A percentile compares a stretch with the other conserved stretches of the same genome.
These are phyloP conservation scores for Stemphylium beticola DNA, from an alignment of 2,329 filamentous ascomycete species.

Conservation along the genomic window DNA sequence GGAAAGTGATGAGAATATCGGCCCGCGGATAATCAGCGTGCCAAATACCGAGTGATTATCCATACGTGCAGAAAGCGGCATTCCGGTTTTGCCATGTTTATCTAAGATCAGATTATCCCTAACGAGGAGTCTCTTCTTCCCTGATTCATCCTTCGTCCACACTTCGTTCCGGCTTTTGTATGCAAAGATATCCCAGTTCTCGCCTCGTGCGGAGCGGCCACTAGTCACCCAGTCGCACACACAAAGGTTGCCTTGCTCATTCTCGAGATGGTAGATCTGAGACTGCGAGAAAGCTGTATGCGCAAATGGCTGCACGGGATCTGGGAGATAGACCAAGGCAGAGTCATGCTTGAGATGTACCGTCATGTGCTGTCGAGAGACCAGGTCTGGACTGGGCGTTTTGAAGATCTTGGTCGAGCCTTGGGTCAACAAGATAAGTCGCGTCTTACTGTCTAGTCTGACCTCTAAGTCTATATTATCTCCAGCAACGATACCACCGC, in stretches of 20 bases:
- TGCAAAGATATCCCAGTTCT: slow-evolving; percentile 81
- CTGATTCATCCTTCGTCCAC: slow-evolving; percentile 58
- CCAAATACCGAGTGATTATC: slow-evolving; percentile 78
- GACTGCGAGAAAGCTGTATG: slow-evolving; percentile 82
- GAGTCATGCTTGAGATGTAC: slow-evolving; percentile 57
- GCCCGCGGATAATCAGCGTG: slow-evolving; percentile 82
- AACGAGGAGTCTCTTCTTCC: slow-evolving; percentile 70
- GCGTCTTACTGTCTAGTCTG: slow-evolving; percentile 67
- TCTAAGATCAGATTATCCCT: slow-evolving; percentile 83
- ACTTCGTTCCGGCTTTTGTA: slow-evolving; percentile 91
- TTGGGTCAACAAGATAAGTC: slow-evolving; percentile 67
- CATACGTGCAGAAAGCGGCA: slow-evolving; percentile 62
- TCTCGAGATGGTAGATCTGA: slow-evolving; percentile 71
- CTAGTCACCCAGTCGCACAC: slow-evolving; percentile 94
- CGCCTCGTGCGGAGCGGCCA: slow-evolving; percentile 81
- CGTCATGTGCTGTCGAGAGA: slow-evolving; percentile 58
- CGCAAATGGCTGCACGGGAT: slow-evolving; percentile 91
- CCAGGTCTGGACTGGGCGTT: slow-evolving; percentile 59
- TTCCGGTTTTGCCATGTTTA: slow-evolving; percentile 47
- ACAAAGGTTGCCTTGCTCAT: slow-evolving; percentile 68
- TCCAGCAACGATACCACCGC: slow-evolving; percentile 88
- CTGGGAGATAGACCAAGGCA: slow-evolving; percentile 73
- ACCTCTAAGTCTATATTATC: slow-evolving; percentile 80
- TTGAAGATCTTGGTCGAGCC: slow-evolving; percentile 98
- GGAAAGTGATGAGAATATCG: slow-evolving; percentile 68